phyloP scores from a whole-genome alignment of 1,284 basidiomycete genomes.

The Moniliophthora roreri region DNA sequence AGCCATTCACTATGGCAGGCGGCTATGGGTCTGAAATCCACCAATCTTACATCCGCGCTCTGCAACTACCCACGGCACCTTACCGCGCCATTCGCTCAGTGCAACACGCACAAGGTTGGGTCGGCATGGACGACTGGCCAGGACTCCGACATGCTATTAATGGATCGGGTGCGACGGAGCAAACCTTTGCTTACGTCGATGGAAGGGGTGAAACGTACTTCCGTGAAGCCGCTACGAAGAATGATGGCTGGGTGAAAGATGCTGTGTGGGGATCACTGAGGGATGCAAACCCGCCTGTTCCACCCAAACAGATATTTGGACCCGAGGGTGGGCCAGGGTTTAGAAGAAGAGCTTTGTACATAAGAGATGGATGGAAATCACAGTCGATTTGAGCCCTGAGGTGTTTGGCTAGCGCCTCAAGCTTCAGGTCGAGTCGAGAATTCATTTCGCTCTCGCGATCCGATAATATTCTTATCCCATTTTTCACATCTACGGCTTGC shows the following conservation, averaged over 20 bases:
- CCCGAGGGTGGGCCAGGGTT: constrained; percentile 33
- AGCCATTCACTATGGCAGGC: constrained; percentile 19
- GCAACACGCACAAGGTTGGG: constrained; percentile 32
- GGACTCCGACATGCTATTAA: constrained; percentile 37
- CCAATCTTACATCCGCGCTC: constrained; percentile 33
- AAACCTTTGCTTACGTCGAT: constrained; percentile 34
- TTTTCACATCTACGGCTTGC: no score
- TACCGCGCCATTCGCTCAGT: constrained; percentile 29
- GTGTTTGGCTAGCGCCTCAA: no score
- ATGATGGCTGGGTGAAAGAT: constrained; percentile 37
- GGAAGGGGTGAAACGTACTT: constrained; percentile 32
- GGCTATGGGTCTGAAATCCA: constrained; percentile 34
- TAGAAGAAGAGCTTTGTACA: constrained; percentile 16
- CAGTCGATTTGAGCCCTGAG: no score
- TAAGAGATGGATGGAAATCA: not conserved
- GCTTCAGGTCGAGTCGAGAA: no score
- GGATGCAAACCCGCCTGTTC: constrained; percentile 31
- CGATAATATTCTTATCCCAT: no score
- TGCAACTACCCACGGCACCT: constrained; percentile 28
- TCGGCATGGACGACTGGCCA: constrained; percentile 38
- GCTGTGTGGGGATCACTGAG: constrained; percentile 35
- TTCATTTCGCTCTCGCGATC: no score
- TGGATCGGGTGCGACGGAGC: constrained; percentile 34
- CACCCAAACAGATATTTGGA: constrained; percentile 31
- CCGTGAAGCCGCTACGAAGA: constrained; percentile 33